phyloP scores from a whole-genome alignment of 495 filamentous ascomycete species.

The Tuber aestivum region DNA sequence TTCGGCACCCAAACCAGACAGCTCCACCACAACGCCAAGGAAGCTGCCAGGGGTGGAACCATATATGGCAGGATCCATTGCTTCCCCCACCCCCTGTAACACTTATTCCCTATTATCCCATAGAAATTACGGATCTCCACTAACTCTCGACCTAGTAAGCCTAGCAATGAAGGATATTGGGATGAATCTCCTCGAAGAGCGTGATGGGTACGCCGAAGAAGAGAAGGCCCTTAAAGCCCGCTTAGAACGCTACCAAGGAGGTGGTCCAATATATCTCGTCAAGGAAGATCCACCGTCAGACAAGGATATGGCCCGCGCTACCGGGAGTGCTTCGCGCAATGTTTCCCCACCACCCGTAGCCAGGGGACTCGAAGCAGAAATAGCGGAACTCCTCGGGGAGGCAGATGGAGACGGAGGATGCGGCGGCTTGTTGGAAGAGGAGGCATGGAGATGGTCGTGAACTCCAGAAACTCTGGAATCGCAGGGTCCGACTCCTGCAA shows the following conservation, averaged over 20 bases:
- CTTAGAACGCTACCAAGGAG: not conserved
- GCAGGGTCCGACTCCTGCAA: not conserved
- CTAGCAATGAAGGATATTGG: not conserved
- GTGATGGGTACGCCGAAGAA: not conserved
- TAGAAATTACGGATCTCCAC: not conserved
- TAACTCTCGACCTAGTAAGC: not conserved
- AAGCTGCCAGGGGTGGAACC: not conserved
- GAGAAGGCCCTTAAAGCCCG: not conserved
- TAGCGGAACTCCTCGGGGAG: slow-evolving; percentile 12
- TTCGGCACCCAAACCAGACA: not conserved
- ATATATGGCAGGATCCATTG: not conserved
- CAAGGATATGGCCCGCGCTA: not conserved
- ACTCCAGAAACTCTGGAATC: not conserved
- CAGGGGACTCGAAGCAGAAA: slow-evolving; percentile 5
- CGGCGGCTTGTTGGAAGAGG: not conserved
- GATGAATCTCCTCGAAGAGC: not conserved
- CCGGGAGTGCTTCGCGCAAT: not conserved
- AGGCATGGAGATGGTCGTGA: not conserved
- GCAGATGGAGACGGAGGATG: slow-evolving; percentile 26
- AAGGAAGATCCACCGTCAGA: not conserved
- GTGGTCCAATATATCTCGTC: not conserved
- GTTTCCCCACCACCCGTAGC: not conserved
- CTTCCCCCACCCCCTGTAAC: not conserved
- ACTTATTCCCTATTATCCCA: not conserved
- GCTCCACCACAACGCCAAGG: not conserved